These are phyloP conservation scores for Metschnikowia lachancei DNA, from an alignment of 805 yeast species.

Conservation along the genomic window DNA sequence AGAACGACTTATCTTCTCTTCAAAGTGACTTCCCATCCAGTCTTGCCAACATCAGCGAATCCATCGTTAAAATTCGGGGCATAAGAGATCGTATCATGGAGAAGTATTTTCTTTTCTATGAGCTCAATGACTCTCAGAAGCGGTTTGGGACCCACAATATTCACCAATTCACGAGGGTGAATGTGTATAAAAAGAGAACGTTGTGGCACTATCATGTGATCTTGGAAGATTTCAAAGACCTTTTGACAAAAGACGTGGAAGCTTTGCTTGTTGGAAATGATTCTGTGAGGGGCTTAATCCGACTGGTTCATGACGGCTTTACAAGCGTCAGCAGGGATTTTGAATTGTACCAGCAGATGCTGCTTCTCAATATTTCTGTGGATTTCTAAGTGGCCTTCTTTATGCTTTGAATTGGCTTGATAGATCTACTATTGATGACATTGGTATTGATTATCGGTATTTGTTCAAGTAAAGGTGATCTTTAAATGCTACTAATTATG, in stretches of 20 bases:
- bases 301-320: neutral
- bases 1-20: neutral
- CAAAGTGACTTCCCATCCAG: neutral
- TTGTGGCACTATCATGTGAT: constrained; percentile 1
- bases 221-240: neutral
- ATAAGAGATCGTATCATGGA: constrained; percentile 1
- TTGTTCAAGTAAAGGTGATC: too few species aligned
- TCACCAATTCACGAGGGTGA: constrained; percentile 1
- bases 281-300: neutral
- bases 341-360: neutral
- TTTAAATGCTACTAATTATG: too few species aligned
- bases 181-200: neutral
- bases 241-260: neutral
- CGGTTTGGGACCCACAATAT: neutral
- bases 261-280: neutral
- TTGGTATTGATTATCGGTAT: too few species aligned
- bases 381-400: too few species aligned
- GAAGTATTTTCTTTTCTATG: neutral
- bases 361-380: too few species aligned
- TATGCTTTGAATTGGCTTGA: too few species aligned
- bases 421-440: too few species aligned
- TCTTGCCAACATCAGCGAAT: neutral
- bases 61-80: neutral
- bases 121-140: neutral
- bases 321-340: neutral